These are phyloP conservation scores for Ustilago hordei DNA, from an alignment of 1,284 basidiomycete genomes.

Conservation along the genomic window DNA sequence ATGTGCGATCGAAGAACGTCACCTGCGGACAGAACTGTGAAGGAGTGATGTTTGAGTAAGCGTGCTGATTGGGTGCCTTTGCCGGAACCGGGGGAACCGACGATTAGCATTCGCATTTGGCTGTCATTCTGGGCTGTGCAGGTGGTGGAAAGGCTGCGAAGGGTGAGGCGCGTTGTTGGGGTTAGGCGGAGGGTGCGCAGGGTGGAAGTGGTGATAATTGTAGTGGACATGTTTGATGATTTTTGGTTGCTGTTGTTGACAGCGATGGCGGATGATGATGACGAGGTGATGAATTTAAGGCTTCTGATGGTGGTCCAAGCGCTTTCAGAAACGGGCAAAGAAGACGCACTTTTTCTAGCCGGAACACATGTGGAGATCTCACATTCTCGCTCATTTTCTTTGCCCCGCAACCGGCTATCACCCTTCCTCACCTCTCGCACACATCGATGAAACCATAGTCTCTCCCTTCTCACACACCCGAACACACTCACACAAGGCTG, in stretches of 20 bases:
- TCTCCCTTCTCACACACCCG: no score
- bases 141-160: constrained; percentile 13
- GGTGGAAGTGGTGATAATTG: neutral
- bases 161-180: neutral
- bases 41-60: constrained; percentile 45
- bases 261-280: neutral
- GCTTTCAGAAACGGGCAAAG: neutral
- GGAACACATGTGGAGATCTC: neutral
- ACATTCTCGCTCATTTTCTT: neutral
- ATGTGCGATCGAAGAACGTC: constrained; percentile 66
- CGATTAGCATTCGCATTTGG: constrained; percentile 64
- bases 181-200: neutral
- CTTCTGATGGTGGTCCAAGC: neutral
- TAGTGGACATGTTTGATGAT: neutral
- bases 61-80: constrained; percentile 66
- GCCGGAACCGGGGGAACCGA: constrained; percentile 66
- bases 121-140: constrained; percentile 7
- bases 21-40: constrained; percentile 58
- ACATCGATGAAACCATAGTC: no score
- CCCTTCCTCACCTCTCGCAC: neutral
- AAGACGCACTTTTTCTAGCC: neutral
- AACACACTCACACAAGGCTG: no score
- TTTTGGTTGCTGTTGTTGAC: neutral
- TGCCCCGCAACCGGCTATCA: constrained; percentile 2
- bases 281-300: neutral